Conservation (phyloP, 192 early-diverging fungal species). For the Coemansia sp. region DNA sequence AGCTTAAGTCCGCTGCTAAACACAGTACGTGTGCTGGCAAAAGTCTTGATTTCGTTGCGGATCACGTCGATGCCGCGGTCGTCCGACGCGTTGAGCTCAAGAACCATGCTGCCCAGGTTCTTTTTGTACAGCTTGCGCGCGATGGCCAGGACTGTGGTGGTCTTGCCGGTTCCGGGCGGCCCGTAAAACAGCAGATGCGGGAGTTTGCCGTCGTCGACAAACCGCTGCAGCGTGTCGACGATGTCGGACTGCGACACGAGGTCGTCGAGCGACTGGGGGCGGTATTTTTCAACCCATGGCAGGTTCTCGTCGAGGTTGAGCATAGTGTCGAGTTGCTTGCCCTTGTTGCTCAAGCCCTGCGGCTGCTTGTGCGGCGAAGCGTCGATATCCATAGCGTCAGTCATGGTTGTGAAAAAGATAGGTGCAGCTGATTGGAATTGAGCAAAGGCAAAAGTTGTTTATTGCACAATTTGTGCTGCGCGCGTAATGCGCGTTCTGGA, state of each 20-base stretch:
- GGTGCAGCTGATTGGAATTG: not conserved
- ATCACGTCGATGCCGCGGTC: slow-evolving; percentile 98
- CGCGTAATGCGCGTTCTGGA: not conserved
- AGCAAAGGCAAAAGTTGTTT: slow-evolving; percentile 3
- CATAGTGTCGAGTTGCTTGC: slow-evolving; percentile 35
- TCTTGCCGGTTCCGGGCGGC: slow-evolving; percentile 97
- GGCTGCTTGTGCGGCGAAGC: slow-evolving; percentile 1
- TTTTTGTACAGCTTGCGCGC: slow-evolving; percentile 87
- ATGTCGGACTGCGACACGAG: slow-evolving; percentile 93
- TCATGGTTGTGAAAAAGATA: slow-evolving; percentile 20
- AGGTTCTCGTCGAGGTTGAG: slow-evolving; percentile 21
- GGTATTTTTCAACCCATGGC: slow-evolving; percentile 94
- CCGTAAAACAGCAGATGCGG: slow-evolving; percentile 98
- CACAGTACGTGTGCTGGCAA: slow-evolving; percentile 94
- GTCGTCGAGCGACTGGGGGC: slow-evolving; percentile 83
- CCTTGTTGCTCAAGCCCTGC: slow-evolving; percentile 23
- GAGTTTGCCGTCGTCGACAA: slow-evolving; percentile 87
- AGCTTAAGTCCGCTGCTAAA: slow-evolving; percentile 93
- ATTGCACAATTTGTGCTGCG: slow-evolving; percentile 8
- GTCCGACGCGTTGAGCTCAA: slow-evolving; percentile 98
- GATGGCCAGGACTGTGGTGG: slow-evolving; percentile 92
- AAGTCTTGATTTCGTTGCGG: slow-evolving; percentile 96
- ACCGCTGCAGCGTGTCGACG: slow-evolving; percentile 82
- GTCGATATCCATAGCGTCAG: slow-evolving; percentile 53
- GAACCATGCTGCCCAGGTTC: slow-evolving; percentile 80